phyloP scores from a whole-genome alignment of 1,139 yeast species.

The Geotrichum reessii region DNA sequence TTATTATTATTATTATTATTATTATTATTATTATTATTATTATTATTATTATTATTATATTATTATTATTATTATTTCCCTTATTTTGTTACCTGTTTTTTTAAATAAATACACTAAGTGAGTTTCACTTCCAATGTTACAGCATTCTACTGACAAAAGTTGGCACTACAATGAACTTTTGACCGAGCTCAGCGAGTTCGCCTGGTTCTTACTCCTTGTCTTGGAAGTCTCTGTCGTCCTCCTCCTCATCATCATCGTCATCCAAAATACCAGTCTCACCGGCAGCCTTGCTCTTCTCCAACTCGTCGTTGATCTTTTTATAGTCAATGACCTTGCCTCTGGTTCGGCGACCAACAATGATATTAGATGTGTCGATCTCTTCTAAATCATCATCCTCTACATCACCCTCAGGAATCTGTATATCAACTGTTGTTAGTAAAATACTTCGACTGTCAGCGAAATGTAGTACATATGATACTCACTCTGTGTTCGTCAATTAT shows the following conservation, averaged over 20 bases:
- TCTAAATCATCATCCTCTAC: constrained; percentile 72
- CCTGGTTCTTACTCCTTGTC: constrained; percentile 14
- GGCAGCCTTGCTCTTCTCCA: constrained; percentile 40
- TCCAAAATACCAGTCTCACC: constrained; percentile 38
- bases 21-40: not conserved
- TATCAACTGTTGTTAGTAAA: not conserved
- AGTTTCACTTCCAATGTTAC: not conserved
- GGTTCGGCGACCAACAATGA: constrained; percentile 77
- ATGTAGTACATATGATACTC: not conserved
- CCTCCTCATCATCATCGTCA: constrained; percentile 35
- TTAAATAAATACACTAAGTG: not conserved
- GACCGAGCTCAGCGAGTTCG: not conserved
- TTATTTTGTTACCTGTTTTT: not conserved
- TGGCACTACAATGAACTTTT: not conserved
- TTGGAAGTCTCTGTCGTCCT: constrained; percentile 35
- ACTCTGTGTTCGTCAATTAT: constrained; percentile 26
- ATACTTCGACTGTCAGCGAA: constrained; percentile 8
- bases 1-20: not conserved
- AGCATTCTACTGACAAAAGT: not conserved
- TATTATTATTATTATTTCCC: not conserved
- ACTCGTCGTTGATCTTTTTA: constrained; percentile 71
- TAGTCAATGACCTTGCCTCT: constrained; percentile 87
- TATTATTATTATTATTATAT: not conserved
- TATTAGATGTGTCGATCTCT: constrained; percentile 80
- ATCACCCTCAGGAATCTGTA: constrained; percentile 34